Evolutionary conservation across 2,329 filamentous ascomycete species (phyloP), one percentile per base, ranked within the genome.

Genomic region (Corynespora cassiicola): DNA sequence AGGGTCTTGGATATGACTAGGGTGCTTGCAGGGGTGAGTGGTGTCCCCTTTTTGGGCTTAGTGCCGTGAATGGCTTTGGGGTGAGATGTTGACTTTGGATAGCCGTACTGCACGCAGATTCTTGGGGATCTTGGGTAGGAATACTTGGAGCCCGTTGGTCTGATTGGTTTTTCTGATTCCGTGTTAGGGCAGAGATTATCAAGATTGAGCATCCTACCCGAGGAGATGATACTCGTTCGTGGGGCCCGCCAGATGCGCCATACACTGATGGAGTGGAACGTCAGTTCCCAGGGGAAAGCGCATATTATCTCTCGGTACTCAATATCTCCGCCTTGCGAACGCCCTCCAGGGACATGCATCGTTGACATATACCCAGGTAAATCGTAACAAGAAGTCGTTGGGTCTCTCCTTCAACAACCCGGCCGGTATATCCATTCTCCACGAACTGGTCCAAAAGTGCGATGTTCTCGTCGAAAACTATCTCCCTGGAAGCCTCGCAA

Each of bases 71-170:
- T 31, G n/a, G 14, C 6, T 7, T 9, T 22, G 21, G 28, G 45
- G 38, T 32, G 11, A 17, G 20, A 20, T 32, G 36, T 45, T 63
- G 42, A 64, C 46, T 26, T 9, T n/a, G 22, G 45, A 12, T 60
- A 96, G 89, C 94, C 94, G 51, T 97, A 96, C 63, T 96, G 90
- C 61, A 97, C 94, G 23, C 94, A 99, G 66, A 96, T 99, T 36
- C 74, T 99, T 6, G 94, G 91, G 36, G 94, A 99, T 70, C 78
- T 97, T 53, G 94, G 92, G 92, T 96, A 81, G 31, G 56, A 26
- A 24, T 12, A 55, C 43, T 57, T 15, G 6, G 28, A 6, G 23
- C 14, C 14, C 16, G 2, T 7, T 14, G 7, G 26, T 7, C 3
- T 19, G 19, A 7, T 5, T 19, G n/a, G 21, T 32, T 52, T 38